These are phyloP conservation scores for Trichocomaceae sp. DNA, from an alignment of 2,329 filamentous ascomycete genomes.

Conservation along the genomic window DNA sequence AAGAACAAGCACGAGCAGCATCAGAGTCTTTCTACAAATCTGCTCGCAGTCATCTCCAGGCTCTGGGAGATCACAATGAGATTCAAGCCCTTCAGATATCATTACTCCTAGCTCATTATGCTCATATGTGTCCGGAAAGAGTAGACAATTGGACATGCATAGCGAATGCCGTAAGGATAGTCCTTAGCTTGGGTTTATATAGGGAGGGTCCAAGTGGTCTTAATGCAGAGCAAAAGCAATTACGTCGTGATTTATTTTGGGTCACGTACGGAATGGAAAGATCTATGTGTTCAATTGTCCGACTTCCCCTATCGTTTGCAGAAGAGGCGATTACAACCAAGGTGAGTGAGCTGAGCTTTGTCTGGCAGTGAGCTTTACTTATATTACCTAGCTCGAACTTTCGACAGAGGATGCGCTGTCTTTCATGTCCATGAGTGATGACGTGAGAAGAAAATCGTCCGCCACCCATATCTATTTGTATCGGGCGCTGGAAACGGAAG, in stretches of 20 bases:
- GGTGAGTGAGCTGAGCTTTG: too few relatives aligned
- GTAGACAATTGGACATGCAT: constrained; percentile 10
- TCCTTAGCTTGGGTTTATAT: background rate
- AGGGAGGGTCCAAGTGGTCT: background rate
- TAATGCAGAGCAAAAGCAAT: background rate
- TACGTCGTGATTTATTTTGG: constrained; percentile 1
- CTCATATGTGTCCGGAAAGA: background rate
- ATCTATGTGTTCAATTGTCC: background rate
- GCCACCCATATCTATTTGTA: constrained; percentile 15
- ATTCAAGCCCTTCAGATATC: constrained; percentile 12
- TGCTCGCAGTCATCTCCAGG: constrained; percentile 7
- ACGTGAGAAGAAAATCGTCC: constrained; percentile 11
- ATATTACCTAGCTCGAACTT: too few relatives aligned
- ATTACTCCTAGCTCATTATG: constrained; percentile 11
- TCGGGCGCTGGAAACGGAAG: constrained; percentile 15
- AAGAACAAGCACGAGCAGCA: constrained; percentile 10
- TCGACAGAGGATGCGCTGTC: too few relatives aligned
- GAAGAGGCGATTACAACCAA: constrained; percentile 3
- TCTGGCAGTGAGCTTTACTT: background rate
- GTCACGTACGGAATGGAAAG: constrained; percentile 4
- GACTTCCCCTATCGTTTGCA: background rate
- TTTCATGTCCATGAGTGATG: background rate
- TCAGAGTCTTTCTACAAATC: constrained; percentile 11
- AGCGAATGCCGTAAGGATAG: constrained; percentile 3
- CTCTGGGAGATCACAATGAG: background rate